phyloP scores from a whole-genome alignment of 1,284 basidiomycete species.

The Ustilago lituana region DNA sequence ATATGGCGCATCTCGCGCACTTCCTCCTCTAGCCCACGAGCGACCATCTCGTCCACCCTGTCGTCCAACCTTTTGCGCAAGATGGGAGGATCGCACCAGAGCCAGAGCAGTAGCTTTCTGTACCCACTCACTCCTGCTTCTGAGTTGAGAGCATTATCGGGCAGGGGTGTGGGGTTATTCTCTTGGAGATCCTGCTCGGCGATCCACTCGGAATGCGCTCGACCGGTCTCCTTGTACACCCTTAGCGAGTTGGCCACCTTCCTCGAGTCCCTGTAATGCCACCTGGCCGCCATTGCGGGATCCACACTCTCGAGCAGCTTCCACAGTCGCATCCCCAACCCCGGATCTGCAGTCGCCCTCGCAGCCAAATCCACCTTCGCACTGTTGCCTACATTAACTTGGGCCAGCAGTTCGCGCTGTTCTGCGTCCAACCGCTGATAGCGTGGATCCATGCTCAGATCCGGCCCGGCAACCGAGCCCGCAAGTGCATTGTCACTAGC shows the following conservation, averaged over 20 bases:
- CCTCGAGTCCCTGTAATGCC: constrained; percentile 94
- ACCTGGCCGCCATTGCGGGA: constrained; percentile 78
- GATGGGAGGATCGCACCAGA: constrained; percentile 78
- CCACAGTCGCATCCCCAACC: constrained; percentile 72
- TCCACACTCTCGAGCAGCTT: constrained; percentile 78
- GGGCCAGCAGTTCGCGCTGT: constrained; percentile 6
- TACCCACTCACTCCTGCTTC: constrained; percentile 59
- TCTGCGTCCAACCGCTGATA: constrained; percentile 2
- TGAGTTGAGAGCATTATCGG: neutral
- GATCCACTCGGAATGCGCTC: constrained; percentile 77
- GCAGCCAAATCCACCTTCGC: constrained; percentile 13
- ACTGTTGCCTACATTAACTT: constrained; percentile 1
- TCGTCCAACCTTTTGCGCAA: constrained; percentile 78
- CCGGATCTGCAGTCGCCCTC: neutral
- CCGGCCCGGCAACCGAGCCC: constrained; percentile 4
- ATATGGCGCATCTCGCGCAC: constrained; percentile 72
- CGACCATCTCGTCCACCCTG: constrained; percentile 88
- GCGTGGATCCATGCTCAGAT: neutral
- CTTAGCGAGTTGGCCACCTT: constrained; percentile 85
- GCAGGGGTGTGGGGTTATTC: neutral
- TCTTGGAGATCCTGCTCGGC: constrained; percentile 69
- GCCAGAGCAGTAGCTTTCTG: constrained; percentile 87
- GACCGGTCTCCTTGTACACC: constrained; percentile 80
- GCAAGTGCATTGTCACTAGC: too few relatives aligned
- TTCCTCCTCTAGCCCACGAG: constrained; percentile 86